These are phyloP conservation scores for Colletotrichum melonis DNA, from an alignment of 2,329 filamentous ascomycete genomes.

Conservation along the genomic window DNA sequence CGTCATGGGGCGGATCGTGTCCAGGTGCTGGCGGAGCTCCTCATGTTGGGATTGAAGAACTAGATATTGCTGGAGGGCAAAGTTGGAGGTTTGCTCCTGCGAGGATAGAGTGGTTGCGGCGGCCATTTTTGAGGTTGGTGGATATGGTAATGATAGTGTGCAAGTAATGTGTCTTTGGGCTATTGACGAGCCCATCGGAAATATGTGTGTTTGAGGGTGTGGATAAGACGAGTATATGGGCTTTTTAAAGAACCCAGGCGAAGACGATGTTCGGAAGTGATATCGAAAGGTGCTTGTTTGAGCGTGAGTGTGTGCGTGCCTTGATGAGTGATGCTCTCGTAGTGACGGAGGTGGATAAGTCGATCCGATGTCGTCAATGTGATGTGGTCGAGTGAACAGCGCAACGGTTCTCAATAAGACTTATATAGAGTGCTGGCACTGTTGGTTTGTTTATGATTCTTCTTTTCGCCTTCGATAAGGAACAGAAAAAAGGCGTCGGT, in stretches of 20 bases:
- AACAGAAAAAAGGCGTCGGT: not conserved
- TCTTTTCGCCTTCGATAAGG: not conserved
- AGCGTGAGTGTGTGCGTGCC: not conserved
- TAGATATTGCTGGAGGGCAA: slow-evolving; percentile 66
- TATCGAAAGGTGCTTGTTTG: not conserved
- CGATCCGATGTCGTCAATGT: slow-evolving; percentile 27
- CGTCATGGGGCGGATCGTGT: slow-evolving; percentile 59
- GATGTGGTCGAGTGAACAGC: not conserved
- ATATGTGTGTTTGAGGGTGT: not conserved
- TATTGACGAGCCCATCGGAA: slow-evolving; percentile 38
- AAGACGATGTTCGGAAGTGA: not conserved
- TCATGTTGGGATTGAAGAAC: slow-evolving; percentile 66
- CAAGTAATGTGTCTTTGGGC: slow-evolving; percentile 33
- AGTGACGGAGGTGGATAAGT: slow-evolving; percentile 10
- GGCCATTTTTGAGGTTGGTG: slow-evolving; percentile 30
- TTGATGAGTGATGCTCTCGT: not conserved
- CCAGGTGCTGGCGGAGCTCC: slow-evolving; percentile 61
- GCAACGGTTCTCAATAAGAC: not conserved
- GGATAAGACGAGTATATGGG: not conserved
- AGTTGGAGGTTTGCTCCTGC: slow-evolving; percentile 52
- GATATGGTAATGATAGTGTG: slow-evolving; percentile 32
- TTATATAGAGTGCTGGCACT: slow-evolving; percentile 1
- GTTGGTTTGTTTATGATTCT: not conserved
- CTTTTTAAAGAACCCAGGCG: not conserved
- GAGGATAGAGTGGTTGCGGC: slow-evolving; percentile 17